These are phyloP conservation scores for Tanacetum coccineum DNA, from an alignment of 129 eudicot species.

Conservation along the genomic window DNA sequence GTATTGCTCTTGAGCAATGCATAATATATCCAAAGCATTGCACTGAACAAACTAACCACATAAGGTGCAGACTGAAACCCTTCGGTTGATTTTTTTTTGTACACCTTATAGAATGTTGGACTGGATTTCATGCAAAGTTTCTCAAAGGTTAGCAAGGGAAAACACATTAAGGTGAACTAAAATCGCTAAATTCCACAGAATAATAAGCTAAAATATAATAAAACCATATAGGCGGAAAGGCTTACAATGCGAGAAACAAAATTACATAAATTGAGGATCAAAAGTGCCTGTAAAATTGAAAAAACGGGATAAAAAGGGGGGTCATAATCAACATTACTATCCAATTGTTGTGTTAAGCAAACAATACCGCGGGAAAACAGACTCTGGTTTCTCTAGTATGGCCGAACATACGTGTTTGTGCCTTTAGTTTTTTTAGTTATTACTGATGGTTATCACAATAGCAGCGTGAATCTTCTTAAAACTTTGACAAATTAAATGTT, in stretches of 20 bases:
- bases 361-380: too few relatives aligned
- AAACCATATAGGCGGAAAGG: neutral
- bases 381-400: too few relatives aligned
- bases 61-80: constrained; percentile 66
- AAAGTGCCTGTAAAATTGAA: constrained; percentile 65
- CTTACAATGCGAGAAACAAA: constrained; percentile 68
- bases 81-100: constrained; percentile 49
- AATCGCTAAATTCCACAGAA: neutral
- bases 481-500: too few relatives aligned
- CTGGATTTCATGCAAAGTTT: constrained; percentile 26
- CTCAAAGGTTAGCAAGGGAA: constrained; percentile 7
- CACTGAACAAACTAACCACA: constrained; percentile 53
- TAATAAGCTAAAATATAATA: neutral
- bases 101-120: constrained; percentile 47
- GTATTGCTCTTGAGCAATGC: constrained; percentile 37
- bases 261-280: constrained; percentile 64
- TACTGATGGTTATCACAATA: too few relatives aligned
- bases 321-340: too few relatives aligned
- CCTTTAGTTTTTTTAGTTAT: neutral
- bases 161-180: neutral
- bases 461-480: too few relatives aligned
- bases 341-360: too few relatives aligned
- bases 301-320: too few relatives aligned
- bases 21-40: constrained; percentile 39
- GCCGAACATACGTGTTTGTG: neutral